Base-by-base conservation (phyloP, 345 rosid genomes). In the Eucalyptus sp. region DNA sequence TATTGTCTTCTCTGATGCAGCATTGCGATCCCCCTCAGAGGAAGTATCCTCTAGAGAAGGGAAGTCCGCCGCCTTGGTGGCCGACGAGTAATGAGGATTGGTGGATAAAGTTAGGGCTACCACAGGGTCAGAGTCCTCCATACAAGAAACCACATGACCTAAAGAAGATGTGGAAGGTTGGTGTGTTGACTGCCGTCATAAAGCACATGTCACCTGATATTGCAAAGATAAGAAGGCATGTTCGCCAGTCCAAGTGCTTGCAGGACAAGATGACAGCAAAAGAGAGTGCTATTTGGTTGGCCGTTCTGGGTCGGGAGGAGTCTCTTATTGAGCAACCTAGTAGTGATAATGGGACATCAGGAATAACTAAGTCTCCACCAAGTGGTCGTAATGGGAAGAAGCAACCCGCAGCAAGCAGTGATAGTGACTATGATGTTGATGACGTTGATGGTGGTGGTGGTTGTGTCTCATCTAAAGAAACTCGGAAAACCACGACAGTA, bases 181-280 rank as follows among this genome's bases (percentile, higher is more conserved):
- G 99, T 41, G 99, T 98, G 56, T 93, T 98, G 80, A 98, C 99
- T 44, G 97, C 99, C 76, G 99, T 98, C 54, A 98, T 98, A 92
- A 97, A 94, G 92, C 99, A 98, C 64, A 97, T 98, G 99, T 96
- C 96, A 12, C 99, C 99, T 89, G 97, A 98, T 92, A 94, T 96
- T 86, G 97, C 98, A 17, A 98, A 98, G 94, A 98, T 98, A 56
- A 94, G 96, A 95, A 97, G 94, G 91, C 99, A 96, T 90, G 95
- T 97, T 20, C 97, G 99, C 27, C 97, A 96, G 89, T 98, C 99
- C 37, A 98, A 98, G 90, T 98, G 99, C 93, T 94, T 98, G 86
- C 99, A 98, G 93, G 99, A 98, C 91, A 98, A 98, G 94, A 98
- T 98, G 99, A 97, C 99, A 0, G 99, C 99, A 81, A 98, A 97